Base-by-base conservation (phyloP, 176 grass and related monocot genomes). In the Saccharum officinarum region DNA sequence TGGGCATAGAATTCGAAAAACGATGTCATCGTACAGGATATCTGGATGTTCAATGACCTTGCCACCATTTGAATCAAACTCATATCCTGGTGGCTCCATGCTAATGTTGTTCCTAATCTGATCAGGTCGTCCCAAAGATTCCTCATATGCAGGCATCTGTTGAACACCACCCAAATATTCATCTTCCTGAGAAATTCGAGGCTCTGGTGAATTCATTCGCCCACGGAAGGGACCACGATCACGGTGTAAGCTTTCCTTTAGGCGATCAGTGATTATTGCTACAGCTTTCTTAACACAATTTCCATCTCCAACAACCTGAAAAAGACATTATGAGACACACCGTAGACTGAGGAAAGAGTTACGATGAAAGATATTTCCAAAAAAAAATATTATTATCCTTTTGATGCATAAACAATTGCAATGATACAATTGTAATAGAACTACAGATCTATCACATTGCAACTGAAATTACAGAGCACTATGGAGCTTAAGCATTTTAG, bases 1-100 rank as follows among this genome's bases (percentile, higher is more conserved):
- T 73, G 96, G 96, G 85, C 96, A 98, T 66, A 98, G 93, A 84
- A 98, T 98, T 87, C 96, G 85, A 76, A 98, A 98, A 80, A 98
- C 45, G 57, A 98, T 90, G 26, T 89, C 91, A 73, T 98, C 93
- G 8, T 66, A 86, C 14, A 73, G 76, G 62, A 92, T 46, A 63
- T 92, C 88, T 46, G 82, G 70, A 72, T 88, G 92, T 46, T 92
- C 90, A 64, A 80, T 91, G 65, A 80, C 52, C 78, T 89, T 84
- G 84, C 85, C 71, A 61, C 86, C 91, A 89, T 98, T 94, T 73
- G 93, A 89, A 89, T 95, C 89, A 87, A 93, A 94, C 42, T 86
- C 86, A 67, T 95, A 92, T 66, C 88, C 91, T 78, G 86, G 86
- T 84, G 82, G 92, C 54, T 93, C 91, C 73, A 89, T 89, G 67